Percentiles rank a stretch among this genome's conserved stretches.
Conservation (phyloP, 2,329 filamentous ascomycete genomes). For the Rugonectria rugulosa region DNA sequence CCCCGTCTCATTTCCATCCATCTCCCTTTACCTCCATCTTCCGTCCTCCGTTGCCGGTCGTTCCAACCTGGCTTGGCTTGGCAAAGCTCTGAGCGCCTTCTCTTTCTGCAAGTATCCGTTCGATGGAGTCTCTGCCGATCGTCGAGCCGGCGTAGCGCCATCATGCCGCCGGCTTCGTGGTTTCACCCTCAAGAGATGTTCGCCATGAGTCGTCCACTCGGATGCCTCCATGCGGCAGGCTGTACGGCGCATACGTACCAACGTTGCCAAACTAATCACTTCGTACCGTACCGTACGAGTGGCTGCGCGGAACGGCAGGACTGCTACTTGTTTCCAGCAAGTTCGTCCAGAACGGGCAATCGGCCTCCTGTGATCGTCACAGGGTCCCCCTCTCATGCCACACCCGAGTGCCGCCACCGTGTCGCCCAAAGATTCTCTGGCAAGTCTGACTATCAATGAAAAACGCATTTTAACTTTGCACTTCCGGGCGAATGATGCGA, state of each 20-base stretch:
- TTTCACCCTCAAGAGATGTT: neutral
- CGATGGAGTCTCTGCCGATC: slow-evolving; percentile 8
- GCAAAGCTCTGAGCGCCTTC: too few relatives aligned
- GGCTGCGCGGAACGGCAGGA: too few relatives aligned
- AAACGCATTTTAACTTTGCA: slow-evolving; percentile 2
- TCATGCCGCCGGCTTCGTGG: slow-evolving; percentile 7
- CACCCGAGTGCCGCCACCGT: slow-evolving; percentile 12
- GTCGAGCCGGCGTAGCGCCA: neutral
- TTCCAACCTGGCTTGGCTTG: too few relatives aligned
- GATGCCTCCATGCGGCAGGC: neutral
- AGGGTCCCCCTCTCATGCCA: slow-evolving; percentile 1
- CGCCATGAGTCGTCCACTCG: neutral
- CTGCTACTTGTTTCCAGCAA: too few relatives aligned
- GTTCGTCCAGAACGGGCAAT: slow-evolving; percentile 7
- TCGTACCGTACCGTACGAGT: too few relatives aligned
- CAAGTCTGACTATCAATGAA: neutral
- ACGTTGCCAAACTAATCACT: too few relatives aligned
- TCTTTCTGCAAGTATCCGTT: too few relatives aligned
- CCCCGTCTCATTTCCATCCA: too few relatives aligned
- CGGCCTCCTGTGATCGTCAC: slow-evolving; percentile 12
- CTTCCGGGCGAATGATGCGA: too few relatives aligned
- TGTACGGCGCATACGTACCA: too few relatives aligned
- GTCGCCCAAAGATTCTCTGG: neutral
- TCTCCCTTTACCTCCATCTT: too few relatives aligned
- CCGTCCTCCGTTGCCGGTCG: too few relatives aligned